Percentiles rank a stretch among this genome's conserved stretches.
Conservation (phyloP, 768 basidiomycete species). For the Tulasnella calospora region DNA sequence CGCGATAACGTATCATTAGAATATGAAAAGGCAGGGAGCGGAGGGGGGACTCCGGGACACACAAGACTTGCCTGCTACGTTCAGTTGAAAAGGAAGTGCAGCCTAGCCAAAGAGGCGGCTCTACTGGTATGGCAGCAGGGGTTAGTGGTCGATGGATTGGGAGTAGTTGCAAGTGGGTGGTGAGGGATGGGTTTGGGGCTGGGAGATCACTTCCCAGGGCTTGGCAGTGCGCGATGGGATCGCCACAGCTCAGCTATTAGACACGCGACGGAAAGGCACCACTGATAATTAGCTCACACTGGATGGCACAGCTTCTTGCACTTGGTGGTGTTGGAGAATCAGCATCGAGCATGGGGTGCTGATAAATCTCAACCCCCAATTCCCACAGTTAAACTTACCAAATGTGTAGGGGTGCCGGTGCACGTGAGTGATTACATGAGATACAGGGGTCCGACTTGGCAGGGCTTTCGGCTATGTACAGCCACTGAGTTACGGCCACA, state of each 20-base stretch:
- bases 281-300: no score
- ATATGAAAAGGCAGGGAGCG: no score
- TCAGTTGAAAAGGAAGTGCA: background rate
- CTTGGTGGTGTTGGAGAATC: no score
- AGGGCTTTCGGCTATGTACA: background rate
- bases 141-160: background rate
- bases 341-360: no score
- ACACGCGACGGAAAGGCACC: no score
- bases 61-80: background rate
- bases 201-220: background rate
- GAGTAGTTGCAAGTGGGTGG: background rate
- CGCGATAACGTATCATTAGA: background rate
- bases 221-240: background rate
- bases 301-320: no score
- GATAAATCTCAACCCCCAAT: no score
- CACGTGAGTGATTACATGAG: background rate
- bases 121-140: no score
- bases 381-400: no score
- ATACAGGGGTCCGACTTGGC: background rate
- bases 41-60: no score
- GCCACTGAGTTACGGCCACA: background rate
- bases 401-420: no score
- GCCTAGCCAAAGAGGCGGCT: background rate
- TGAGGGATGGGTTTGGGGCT: background rate
- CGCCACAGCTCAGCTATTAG: no score